A percentile compares a stretch with the other conserved stretches of the same genome.
These are phyloP conservation scores for Orbilia quercus DNA, from an alignment of 2,329 filamentous ascomycete species.

Conservation along the genomic window DNA sequence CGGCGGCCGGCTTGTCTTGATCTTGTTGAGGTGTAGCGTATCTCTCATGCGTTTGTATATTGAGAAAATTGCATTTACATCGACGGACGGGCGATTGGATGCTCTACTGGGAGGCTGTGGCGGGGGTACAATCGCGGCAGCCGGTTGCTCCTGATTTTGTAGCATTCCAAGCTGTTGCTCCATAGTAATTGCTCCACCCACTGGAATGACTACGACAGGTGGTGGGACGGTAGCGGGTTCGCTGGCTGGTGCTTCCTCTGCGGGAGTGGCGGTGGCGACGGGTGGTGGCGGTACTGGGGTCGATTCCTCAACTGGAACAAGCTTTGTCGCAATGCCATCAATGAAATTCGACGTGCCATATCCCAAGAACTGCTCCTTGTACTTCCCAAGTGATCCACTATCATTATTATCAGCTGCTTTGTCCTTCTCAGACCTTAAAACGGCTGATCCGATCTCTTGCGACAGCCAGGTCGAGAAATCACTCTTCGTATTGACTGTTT, in stretches of 20 bases:
- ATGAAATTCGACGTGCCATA: conserved; percentile 68
- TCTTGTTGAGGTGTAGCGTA: conserved; percentile 61
- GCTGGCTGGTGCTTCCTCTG: conserved; percentile 58
- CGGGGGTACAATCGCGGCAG: conserved; percentile 62
- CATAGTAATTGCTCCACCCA: conserved; percentile 43
- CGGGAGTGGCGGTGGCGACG: conserved; percentile 1
- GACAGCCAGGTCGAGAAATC: conserved; percentile 77
- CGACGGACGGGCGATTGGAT: conserved; percentile 59
- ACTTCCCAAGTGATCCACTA: conserved; percentile 61
- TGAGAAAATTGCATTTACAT: conserved; percentile 68
- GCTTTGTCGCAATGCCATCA: conserved; percentile 65
- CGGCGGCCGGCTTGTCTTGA: conserved; percentile 61
- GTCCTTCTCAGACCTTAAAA: conserved; percentile 65
- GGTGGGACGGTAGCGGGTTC: conserved; percentile 63
- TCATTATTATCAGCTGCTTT: conserved; percentile 64
- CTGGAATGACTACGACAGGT: conserved; percentile 60
- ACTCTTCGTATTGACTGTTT: conserved; percentile 72
- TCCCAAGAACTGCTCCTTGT: conserved; percentile 67
- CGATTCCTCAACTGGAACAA: conserved; percentile 60
- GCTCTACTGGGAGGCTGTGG: conserved; percentile 60
- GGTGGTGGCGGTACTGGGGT: conserved; percentile 1
- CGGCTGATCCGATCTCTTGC: conserved; percentile 68
- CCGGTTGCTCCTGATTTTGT: conserved; percentile 33
- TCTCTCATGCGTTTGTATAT: conserved; percentile 73
- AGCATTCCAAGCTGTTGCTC: conserved; percentile 52